These are phyloP conservation scores for Alloteropsis angusta DNA, from an alignment of 202 grass and related monocot genomes.

Conservation along the genomic window DNA sequence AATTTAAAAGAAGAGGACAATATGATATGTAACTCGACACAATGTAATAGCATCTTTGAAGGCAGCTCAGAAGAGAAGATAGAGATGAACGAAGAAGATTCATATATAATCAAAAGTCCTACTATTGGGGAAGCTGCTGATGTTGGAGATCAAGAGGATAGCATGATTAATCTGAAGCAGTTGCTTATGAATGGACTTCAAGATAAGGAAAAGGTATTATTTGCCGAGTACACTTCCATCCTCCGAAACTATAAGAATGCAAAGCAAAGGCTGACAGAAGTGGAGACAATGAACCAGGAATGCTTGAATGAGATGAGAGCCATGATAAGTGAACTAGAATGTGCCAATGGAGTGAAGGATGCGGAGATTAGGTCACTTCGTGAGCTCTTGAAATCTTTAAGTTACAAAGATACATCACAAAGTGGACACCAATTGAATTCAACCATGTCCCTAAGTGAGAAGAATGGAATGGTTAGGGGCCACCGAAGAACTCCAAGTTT, in stretches of 20 bases:
- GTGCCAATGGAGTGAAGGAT: slow-evolving; percentile 47
- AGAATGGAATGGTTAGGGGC: slow-evolving; percentile 10
- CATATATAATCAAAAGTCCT: not conserved
- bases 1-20: slow-evolving; percentile 6
- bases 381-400: slow-evolving; percentile 22
- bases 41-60: not conserved
- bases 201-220: slow-evolving; percentile 50
- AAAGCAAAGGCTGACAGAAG: slow-evolving; percentile 42
- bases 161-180: slow-evolving; percentile 33
- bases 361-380: slow-evolving; percentile 40
- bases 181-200: slow-evolving; percentile 45
- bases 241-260: slow-evolving; percentile 50
- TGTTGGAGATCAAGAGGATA: slow-evolving; percentile 22
- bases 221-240: slow-evolving; percentile 52
- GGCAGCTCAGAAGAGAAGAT: not conserved
- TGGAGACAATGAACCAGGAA: slow-evolving; percentile 39
- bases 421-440: slow-evolving; percentile 17
- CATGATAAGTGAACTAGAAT: slow-evolving; percentile 35
- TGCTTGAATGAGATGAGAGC: slow-evolving; percentile 29
- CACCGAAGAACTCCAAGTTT: slow-evolving; percentile 33
- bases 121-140: not conserved
- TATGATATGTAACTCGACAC: slow-evolving; percentile 6
- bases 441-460: slow-evolving; percentile 4
- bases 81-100: not conserved
- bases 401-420: slow-evolving; percentile 7